Evolutionary conservation across 2,329 filamentous ascomycete species (phyloP).

Genomic region (Zymoseptoria ardabiliae): DNA sequence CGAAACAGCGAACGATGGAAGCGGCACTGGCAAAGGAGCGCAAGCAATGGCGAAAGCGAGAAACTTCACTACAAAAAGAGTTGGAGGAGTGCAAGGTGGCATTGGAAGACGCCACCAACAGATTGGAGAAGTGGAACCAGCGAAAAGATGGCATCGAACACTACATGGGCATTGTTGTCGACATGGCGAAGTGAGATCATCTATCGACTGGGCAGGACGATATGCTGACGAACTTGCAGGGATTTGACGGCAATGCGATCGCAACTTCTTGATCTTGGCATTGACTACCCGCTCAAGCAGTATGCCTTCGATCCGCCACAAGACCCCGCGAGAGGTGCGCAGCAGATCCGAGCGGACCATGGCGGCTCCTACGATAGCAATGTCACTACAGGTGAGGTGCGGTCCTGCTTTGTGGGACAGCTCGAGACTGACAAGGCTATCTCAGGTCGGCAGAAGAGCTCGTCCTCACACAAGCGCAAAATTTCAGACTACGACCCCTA

Average conservation of each 20-base stretch:
- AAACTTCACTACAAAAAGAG: constrained; percentile 12
- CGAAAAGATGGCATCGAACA: constrained; percentile 29
- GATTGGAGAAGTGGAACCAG: constrained; percentile 28
- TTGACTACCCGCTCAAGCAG: constrained; percentile 19
- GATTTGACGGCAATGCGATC: constrained; percentile 26
- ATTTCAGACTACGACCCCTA: constrained; percentile 19
- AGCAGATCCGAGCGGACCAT: not conserved
- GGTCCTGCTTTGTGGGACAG: not conserved
- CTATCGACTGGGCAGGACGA: not conserved
- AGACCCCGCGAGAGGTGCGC: not conserved
- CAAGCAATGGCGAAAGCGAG: constrained; percentile 15
- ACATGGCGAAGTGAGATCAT: constrained; percentile 26
- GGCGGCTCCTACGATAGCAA: constrained; percentile 5
- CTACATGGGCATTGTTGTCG: constrained; percentile 30
- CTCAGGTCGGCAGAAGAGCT: constrained; percentile 12
- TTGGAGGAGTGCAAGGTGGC: constrained; percentile 14
- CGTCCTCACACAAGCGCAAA: constrained; percentile 28
- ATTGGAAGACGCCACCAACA: constrained; percentile 20
- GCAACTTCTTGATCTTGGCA: constrained; percentile 25
- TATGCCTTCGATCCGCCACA: constrained; percentile 16
- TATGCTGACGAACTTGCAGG: constrained; percentile 13
- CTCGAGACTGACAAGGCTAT: constrained; percentile 2
- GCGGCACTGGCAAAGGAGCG: constrained; percentile 20
- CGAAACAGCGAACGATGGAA: constrained; percentile 18
- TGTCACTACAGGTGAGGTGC: constrained; percentile 10